Percentiles rank a stretch among this genome's conserved stretches.
phyloP scores from a whole-genome alignment of 1,284 basidiomycete genomes.

The Veloporphyrellus conicus region DNA sequence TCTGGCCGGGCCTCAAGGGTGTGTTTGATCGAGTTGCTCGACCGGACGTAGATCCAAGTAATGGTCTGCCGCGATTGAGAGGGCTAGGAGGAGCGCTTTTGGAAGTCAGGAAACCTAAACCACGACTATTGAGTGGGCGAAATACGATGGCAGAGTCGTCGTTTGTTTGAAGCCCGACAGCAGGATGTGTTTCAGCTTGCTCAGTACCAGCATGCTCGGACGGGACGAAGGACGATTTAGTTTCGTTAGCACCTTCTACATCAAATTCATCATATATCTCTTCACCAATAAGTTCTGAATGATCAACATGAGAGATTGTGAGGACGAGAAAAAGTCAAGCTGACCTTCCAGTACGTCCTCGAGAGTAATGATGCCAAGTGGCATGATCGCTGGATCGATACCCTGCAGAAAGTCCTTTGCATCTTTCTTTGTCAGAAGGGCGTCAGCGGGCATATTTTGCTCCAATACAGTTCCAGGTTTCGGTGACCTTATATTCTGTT shows the following conservation, averaged over 20 bases:
- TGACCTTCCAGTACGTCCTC: conserved; percentile 88
- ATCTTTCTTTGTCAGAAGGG: conserved; percentile 64
- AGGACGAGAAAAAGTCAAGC: neutral
- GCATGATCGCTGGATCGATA: conserved; percentile 70
- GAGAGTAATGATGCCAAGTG: conserved; percentile 88
- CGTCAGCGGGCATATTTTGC: conserved; percentile 82
- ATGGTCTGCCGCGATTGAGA: conserved; percentile 25
- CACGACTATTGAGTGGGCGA: conserved; percentile 46
- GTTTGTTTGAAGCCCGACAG: conserved; percentile 30
- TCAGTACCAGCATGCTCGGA: conserved; percentile 29
- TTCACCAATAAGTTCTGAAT: conserved; percentile 78
- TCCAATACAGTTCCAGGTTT: conserved; percentile 48
- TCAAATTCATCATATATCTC: conserved; percentile 89
- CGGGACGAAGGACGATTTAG: conserved; percentile 52
- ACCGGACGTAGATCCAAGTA: conserved; percentile 9
- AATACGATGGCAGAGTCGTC: conserved; percentile 26
- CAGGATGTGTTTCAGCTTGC: conserved; percentile 19
- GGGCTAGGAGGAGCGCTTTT: conserved; percentile 57
- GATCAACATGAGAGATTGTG: conserved; percentile 1
- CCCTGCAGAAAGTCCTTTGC: conserved; percentile 75
- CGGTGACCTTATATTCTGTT: conserved; percentile 44
- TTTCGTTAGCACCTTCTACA: conserved; percentile 63
- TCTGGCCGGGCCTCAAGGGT: neutral
- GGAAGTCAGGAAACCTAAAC: conserved; percentile 50
- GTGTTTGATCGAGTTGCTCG: conserved; percentile 1